Conservation (phyloP, 2,329 filamentous ascomycete genomes). For the Aureobasidium sp. region DNA sequence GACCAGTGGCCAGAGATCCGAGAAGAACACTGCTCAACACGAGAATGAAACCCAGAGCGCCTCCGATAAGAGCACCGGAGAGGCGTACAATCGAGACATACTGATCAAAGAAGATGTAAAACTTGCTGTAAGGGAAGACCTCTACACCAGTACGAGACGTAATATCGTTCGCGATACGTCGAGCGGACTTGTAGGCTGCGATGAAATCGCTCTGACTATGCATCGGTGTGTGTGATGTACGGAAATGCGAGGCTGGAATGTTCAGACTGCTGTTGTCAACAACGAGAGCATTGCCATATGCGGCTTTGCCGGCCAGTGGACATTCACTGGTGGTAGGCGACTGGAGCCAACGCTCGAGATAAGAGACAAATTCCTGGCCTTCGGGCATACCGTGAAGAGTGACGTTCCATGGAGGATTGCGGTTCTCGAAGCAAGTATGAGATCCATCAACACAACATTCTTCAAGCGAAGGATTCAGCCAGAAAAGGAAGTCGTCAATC, state of each 20-base stretch:
- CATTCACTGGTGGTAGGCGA: slow-evolving; percentile 76
- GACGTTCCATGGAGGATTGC: slow-evolving; percentile 78
- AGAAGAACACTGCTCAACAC: slow-evolving; percentile 69
- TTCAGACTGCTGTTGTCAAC: slow-evolving; percentile 58
- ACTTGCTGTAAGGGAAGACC: slow-evolving; percentile 93
- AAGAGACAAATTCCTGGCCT: slow-evolving; percentile 80
- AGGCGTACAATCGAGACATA: slow-evolving; percentile 78
- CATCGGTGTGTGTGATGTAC: slow-evolving; percentile 78
- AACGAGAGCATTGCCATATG: slow-evolving; percentile 77
- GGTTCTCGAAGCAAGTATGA: slow-evolving; percentile 66
- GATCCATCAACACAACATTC: slow-evolving; percentile 57
- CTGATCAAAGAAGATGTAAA: slow-evolving; percentile 99
- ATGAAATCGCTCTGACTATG: slow-evolving; percentile 90
- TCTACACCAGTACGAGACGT: slow-evolving; percentile 62
- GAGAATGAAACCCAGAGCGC: slow-evolving; percentile 79
- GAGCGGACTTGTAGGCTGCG: slow-evolving; percentile 75
- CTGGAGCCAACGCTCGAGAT: slow-evolving; percentile 72
- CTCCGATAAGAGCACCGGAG: slow-evolving; percentile 68
- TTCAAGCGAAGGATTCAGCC: slow-evolving; percentile 82
- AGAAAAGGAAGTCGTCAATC: slow-evolving; percentile 94
- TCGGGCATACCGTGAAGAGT: slow-evolving; percentile 87
- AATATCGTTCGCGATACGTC: slow-evolving; percentile 75
- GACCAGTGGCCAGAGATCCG: slow-evolving; percentile 71
- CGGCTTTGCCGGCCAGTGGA: slow-evolving; percentile 77
- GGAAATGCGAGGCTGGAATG: slow-evolving; percentile 80